phyloP scores from a whole-genome alignment of 176 grass and related monocot genomes.

The Cenchrus fungigraminus region DNA sequence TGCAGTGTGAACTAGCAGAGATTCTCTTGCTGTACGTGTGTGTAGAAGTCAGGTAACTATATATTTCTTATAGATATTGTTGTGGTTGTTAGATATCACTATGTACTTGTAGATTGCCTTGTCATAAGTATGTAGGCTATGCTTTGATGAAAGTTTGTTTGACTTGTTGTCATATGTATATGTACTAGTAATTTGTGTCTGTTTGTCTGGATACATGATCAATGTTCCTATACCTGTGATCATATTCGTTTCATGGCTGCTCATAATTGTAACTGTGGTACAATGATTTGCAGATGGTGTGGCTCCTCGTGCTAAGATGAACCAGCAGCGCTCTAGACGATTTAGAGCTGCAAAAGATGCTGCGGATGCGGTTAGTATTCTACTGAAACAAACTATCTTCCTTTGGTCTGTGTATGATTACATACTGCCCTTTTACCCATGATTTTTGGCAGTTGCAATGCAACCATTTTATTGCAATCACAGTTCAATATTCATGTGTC shows the following conservation, averaged over 20 bases:
- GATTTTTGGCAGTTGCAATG: constrained; percentile 15
- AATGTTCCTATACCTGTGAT: constrained; percentile 16
- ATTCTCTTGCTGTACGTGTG: neutral
- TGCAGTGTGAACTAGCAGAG: neutral
- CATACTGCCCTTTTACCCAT: neutral
- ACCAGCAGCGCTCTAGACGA: constrained; percentile 95
- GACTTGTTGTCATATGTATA: constrained; percentile 17
- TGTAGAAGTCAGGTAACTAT: constrained; percentile 5
- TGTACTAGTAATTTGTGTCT: neutral
- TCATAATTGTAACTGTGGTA: constrained; percentile 33
- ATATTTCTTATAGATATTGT: neutral
- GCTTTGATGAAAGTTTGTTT: constrained; percentile 2
- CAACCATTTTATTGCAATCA: constrained; percentile 31
- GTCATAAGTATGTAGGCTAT: neutral
- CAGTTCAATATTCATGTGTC: constrained; percentile 10
- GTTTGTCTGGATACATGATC: neutral
- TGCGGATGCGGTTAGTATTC: constrained; percentile 85
- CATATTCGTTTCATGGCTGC: constrained; percentile 16
- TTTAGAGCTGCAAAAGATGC: constrained; percentile 99
- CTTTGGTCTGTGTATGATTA: constrained; percentile 21
- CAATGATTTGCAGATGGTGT: constrained; percentile 77
- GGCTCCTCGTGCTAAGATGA: constrained; percentile 99
- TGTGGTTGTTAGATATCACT: neutral
- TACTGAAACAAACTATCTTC: constrained; percentile 36
- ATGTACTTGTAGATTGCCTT: neutral